Conservation (phyloP, 208 protist genomes). For the Wallacemonas collosoma region DNA sequence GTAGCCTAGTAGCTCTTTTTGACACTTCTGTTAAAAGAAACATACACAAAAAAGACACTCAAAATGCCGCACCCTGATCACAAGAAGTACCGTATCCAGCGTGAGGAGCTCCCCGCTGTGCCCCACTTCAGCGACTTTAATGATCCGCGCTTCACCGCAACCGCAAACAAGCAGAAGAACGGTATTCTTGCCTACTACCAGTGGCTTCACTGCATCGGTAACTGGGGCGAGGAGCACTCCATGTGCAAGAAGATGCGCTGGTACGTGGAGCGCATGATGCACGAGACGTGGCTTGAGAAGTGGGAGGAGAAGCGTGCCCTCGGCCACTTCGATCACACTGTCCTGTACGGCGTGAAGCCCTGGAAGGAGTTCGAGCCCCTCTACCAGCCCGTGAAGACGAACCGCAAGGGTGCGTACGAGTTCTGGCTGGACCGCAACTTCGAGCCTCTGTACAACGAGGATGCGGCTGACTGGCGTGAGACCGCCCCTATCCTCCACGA, state of each 20-base stretch:
- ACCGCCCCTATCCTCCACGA: constrained; percentile 89
- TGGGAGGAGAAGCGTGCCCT: constrained; percentile 89
- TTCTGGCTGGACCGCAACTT: constrained; percentile 89
- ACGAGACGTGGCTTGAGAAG: constrained; percentile 86
- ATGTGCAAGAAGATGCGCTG: constrained; percentile 93
- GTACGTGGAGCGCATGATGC: constrained; percentile 91
- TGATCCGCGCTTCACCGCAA: constrained; percentile 74
- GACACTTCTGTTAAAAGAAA: constrained; percentile 14
- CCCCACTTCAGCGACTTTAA: constrained; percentile 90
- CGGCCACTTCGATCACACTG: constrained; percentile 87
- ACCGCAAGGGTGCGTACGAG: constrained; percentile 90
- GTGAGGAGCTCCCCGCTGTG: constrained; percentile 76
- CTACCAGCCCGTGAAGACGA: constrained; percentile 90
- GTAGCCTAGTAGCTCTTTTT: constrained; percentile 20
- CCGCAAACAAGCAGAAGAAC: constrained; percentile 85
- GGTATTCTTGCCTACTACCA: constrained; percentile 91
- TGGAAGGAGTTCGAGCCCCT: constrained; percentile 91
- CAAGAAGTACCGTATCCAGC: constrained; percentile 85
- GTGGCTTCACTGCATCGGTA: constrained; percentile 91
- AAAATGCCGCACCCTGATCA: constrained; percentile 86
- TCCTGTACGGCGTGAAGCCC: constrained; percentile 86
- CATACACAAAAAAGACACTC: background rate
- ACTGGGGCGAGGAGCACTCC: constrained; percentile 91
- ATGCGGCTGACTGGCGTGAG: constrained; percentile 80
- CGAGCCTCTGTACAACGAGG: constrained; percentile 80